A percentile compares a stretch with the other conserved stretches of the same genome.
phyloP scores from a whole-genome alignment of 2,329 filamentous ascomycete genomes.

The Immersiporthe knoxdaviesiana region DNA sequence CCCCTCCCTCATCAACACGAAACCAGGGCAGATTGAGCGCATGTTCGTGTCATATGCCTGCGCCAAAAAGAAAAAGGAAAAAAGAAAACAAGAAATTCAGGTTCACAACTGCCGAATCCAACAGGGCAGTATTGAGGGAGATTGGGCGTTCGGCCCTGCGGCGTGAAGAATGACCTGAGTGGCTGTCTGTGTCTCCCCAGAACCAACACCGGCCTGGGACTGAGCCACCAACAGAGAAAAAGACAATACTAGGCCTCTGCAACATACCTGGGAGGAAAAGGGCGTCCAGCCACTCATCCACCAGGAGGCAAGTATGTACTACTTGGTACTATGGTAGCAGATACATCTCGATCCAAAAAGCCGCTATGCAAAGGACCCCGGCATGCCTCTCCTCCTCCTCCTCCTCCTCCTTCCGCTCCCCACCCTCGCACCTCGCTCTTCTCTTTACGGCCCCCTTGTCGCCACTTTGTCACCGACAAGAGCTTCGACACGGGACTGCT shows the following conservation, averaged over 20 bases:
- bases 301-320: background rate
- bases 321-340: background rate
- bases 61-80: background rate
- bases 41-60: conserved; percentile 3
- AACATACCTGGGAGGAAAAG: background rate
- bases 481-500: background rate
- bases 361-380: background rate
- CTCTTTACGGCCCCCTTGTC: background rate
- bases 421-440: background rate
- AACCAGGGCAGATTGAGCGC: background rate
- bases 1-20: background rate
- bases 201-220: background rate
- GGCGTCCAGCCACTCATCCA: background rate
- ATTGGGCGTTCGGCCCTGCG: background rate
- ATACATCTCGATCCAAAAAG: background rate
- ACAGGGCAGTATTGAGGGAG: background rate
- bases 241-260: background rate
- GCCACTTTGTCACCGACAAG: background rate
- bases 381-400: background rate
- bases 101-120: conserved; percentile 1
- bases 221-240: too few species aligned
- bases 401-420: background rate
- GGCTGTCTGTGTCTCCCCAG: background rate
- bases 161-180: background rate
- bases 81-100: background rate